Percentiles rank a stretch among this genome's conserved stretches.
These are phyloP conservation scores for Pythium sukuiense DNA, from an alignment of 352 stramenopile genomes.

Conservation along the genomic window DNA sequence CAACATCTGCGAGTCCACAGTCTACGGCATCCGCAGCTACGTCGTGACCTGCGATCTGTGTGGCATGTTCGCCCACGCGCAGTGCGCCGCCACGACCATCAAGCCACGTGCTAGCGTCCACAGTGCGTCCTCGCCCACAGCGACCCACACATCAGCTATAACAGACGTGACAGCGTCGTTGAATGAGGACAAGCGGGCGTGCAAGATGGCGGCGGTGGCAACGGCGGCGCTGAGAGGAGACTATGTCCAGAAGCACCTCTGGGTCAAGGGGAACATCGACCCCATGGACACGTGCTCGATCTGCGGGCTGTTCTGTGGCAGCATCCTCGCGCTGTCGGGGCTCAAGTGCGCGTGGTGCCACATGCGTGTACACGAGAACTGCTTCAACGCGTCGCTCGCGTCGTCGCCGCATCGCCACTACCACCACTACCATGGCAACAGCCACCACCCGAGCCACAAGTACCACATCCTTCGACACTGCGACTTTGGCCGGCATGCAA, in stretches of 20 bases:
- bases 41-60: slow-evolving; percentile 86
- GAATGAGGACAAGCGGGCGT: slow-evolving; percentile 10
- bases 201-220: slow-evolving; percentile 27
- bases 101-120: slow-evolving; percentile 30
- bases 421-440: slow-evolving; percentile 27
- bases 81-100: slow-evolving; percentile 62
- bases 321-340: slow-evolving; percentile 75
- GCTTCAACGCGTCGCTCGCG: slow-evolving; percentile 47
- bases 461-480: slow-evolving; percentile 51
- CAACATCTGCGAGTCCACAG: slow-evolving; percentile 76
- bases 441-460: slow-evolving; percentile 8
- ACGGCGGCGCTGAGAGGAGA: neutral
- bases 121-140: neutral
- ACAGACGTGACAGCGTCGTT: neutral
- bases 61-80: slow-evolving; percentile 79
- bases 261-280: slow-evolving; percentile 85
- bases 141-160: neutral
- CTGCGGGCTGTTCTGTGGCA: slow-evolving; percentile 78
- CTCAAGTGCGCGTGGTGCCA: slow-evolving; percentile 86
- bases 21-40: slow-evolving; percentile 86
- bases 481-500: slow-evolving; percentile 66
- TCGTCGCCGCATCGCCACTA: slow-evolving; percentile 15
- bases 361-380: slow-evolving; percentile 76
- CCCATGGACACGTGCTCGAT: slow-evolving; percentile 79
- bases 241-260: slow-evolving; percentile 53